These are phyloP conservation scores for Magnusiomyces ingens DNA, from an alignment of 1,139 yeast species.

Conservation along the genomic window DNA sequence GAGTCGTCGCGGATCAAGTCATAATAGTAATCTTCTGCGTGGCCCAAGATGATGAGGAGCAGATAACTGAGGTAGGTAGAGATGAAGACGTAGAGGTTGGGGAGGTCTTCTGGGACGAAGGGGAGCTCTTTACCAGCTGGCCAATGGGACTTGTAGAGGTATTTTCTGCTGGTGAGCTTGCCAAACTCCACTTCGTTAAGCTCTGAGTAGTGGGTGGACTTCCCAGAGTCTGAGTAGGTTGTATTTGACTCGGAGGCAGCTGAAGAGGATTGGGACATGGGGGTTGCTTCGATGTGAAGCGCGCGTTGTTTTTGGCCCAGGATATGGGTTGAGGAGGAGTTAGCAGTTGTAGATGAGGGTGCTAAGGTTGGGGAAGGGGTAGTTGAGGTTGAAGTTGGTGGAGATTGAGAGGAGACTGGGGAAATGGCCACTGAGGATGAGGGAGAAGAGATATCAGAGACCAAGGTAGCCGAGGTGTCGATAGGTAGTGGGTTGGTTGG, in stretches of 20 bases:
- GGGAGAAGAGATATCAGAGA: too few relatives aligned
- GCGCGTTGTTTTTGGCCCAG: too few relatives aligned
- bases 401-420: neutral
- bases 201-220: constrained; percentile 1
- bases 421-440: neutral
- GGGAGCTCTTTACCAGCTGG: constrained; percentile 24
- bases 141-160: constrained; percentile 12
- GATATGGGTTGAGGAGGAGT: neutral
- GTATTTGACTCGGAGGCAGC: neutral
- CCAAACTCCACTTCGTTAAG: constrained; percentile 16
- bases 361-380: neutral
- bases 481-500: too few relatives aligned
- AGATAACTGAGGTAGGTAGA: constrained; percentile 81
- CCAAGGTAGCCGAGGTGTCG: too few relatives aligned
- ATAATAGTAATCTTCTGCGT: constrained; percentile 82
- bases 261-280: neutral
- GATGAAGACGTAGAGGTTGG: constrained; percentile 72
- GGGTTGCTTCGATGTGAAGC: neutral
- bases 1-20: constrained; percentile 57
- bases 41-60: constrained; percentile 80
- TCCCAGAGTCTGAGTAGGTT: neutral
- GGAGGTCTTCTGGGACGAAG: constrained; percentile 43
- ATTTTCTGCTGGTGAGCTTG: constrained; percentile 12
- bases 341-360: neutral
- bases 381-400: too few relatives aligned